phyloP scores from a whole-genome alignment of 768 basidiomycete species.

The Agaricus blazei region DNA sequence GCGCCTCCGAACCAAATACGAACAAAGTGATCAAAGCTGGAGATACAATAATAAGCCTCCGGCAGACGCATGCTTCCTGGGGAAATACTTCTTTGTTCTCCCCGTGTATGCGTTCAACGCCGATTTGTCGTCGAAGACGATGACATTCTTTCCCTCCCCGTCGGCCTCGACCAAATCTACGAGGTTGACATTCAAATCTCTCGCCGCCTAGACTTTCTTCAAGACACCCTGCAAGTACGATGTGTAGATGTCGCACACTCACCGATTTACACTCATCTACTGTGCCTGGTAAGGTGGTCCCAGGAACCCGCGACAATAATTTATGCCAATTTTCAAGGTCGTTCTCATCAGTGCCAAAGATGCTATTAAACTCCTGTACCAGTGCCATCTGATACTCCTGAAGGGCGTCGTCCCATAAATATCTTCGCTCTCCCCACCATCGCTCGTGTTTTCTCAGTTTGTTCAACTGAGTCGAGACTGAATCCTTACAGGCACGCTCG shows the following conservation, averaged over 20 bases:
- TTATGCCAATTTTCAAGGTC: slow-evolving; percentile 19
- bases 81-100: slow-evolving; percentile 20
- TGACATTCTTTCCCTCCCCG: slow-evolving; percentile 4
- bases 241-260: background rate
- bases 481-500: background rate
- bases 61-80: slow-evolving; percentile 18
- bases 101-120: slow-evolving; percentile 24
- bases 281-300: background rate
- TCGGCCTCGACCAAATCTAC: slow-evolving; percentile 18
- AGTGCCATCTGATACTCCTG: slow-evolving; percentile 18
- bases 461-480: slow-evolving; percentile 2
- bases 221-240: background rate
- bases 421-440: background rate
- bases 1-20: too few relatives aligned
- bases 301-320: background rate
- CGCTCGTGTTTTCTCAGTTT: background rate
- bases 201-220: slow-evolving; percentile 16
- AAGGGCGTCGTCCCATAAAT: slow-evolving; percentile 9
- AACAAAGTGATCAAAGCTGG: background rate
- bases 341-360: slow-evolving; percentile 23
- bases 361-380: slow-evolving; percentile 20
- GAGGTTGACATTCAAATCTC: slow-evolving; percentile 26
- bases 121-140: slow-evolving; percentile 16
- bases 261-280: slow-evolving; percentile 3
- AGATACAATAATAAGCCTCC: slow-evolving; percentile 22